Evolutionary conservation across 352 stramenopile genomes (phyloP), one percentile per base, ranked within the genome.

Genomic region (Phytophthora nicotianae): DNA sequence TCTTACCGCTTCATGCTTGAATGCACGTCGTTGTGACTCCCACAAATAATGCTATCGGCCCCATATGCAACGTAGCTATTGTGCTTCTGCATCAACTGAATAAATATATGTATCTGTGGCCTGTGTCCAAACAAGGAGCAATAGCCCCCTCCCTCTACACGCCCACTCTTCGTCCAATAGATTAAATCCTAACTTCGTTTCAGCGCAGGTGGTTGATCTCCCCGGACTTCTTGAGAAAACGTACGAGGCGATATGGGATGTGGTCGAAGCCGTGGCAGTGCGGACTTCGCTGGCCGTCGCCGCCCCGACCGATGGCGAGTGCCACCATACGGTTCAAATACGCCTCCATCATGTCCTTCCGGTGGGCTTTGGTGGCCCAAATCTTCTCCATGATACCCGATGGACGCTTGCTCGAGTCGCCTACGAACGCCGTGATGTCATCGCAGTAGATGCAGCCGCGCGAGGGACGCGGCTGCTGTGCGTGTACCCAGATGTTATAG

Each of bases 401-500:
- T 41, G 68, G 68, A 7, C 65, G 65, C 24, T 67, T 62, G 45
- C 60, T 72, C 35, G 65, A 61, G 62, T 63, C 46, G 48, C 68
- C 68, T 48, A 75, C 68, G 45, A 61, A 75, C 16, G 41, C 37
- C 48, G 68, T 75, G 19, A 77, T 70, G 55, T 77, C 68, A 26
- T 77, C 68, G 50, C 68, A 77, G 59, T 74, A 77, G 46, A 70
- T 71, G 51, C 68, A 77, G 40, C 68, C 68, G 16, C 50, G 60
- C 40, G 58, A 14, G 41, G 62, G 61, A 20, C 61, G 50, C 49
- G 75, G 63, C 60, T 66, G 46, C 60, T 81, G 67, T 52, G 72
- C 62, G 62, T 85, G 53, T 56, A 78, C 50, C 59, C 76, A 56
- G 46, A 79, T 58, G 54, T 80, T 64, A 62, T 77, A 57, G 51